These are phyloP conservation scores for Lipomyces chichibuensis DNA, from an alignment of 805 yeast genomes.

Conservation along the genomic window DNA sequence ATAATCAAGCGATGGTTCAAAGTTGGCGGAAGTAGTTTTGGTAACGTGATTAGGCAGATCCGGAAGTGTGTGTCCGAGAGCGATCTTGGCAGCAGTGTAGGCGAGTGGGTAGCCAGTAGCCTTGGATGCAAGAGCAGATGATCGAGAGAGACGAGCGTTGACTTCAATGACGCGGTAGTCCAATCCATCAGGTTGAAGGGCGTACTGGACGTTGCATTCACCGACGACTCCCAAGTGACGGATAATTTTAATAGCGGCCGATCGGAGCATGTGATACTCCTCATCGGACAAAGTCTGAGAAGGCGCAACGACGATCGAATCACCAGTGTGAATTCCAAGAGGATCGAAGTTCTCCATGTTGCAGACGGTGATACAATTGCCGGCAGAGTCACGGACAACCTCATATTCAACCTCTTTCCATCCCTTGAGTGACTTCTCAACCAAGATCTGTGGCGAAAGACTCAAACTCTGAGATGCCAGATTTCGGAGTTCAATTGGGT, in stretches of 20 bases:
- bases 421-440: conserved; percentile 89
- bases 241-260: conserved; percentile 95
- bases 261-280: conserved; percentile 96
- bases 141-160: conserved; percentile 94
- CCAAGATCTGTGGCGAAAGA: conserved; percentile 90
- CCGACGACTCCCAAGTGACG: conserved; percentile 99
- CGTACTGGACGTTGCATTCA: conserved; percentile 97
- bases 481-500: conserved; percentile 79
- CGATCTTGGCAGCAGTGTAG: conserved; percentile 97
- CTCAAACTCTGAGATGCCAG: conserved; percentile 87
- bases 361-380: conserved; percentile 97
- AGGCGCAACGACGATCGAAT: conserved; percentile 98
- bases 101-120: conserved; percentile 99
- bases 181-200: conserved; percentile 91
- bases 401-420: conserved; percentile 99
- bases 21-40: conserved; percentile 92
- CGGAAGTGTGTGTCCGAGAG: conserved; percentile 89
- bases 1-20: conserved; percentile 96
- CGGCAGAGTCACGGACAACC: conserved; percentile 95
- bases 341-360: conserved; percentile 99
- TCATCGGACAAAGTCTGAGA: conserved; percentile 96
- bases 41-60: conserved; percentile 96
- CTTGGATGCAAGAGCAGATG: conserved; percentile 96
- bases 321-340: conserved; percentile 97
- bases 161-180: conserved; percentile 97